Percentiles rank a stretch among this genome's conserved stretches.
These are phyloP conservation scores for Elongisporangium anandrum DNA, from an alignment of 352 stramenopile genomes.

Conservation along the genomic window DNA sequence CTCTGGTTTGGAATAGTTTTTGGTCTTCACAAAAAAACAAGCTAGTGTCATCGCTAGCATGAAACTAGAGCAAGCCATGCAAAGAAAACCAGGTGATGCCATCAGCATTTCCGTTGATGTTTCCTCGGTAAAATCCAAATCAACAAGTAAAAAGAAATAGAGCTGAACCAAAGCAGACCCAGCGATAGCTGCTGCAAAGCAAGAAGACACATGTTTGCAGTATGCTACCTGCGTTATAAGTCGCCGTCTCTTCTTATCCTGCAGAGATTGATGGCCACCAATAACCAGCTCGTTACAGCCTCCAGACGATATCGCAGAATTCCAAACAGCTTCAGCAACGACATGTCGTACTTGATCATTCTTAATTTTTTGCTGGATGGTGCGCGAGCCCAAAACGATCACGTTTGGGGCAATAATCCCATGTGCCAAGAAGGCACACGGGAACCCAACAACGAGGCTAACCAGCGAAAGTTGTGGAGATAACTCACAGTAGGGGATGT, in stretches of 20 bases:
- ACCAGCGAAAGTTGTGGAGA: constrained; percentile 20
- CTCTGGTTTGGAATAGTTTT: constrained; percentile 12
- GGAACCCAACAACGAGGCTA: constrained; percentile 30
- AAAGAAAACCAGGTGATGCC: constrained; percentile 18
- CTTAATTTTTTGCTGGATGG: background rate
- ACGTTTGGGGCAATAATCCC: constrained; percentile 44
- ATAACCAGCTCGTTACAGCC: background rate
- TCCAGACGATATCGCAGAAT: background rate
- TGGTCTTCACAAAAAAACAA: constrained; percentile 48
- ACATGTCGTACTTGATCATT: background rate
- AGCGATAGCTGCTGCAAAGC: constrained; percentile 34
- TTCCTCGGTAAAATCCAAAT: constrained; percentile 17
- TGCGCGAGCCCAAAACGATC: constrained; percentile 27
- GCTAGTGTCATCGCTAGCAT: constrained; percentile 31
- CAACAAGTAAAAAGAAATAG: constrained; percentile 50
- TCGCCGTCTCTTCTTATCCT: constrained; percentile 1
- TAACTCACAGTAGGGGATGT: constrained; percentile 30
- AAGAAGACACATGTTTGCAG: constrained; percentile 27
- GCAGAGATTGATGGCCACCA: background rate
- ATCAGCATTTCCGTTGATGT: constrained; percentile 3
- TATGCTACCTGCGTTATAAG: background rate
- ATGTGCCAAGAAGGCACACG: constrained; percentile 35
- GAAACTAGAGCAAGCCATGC: constrained; percentile 34
- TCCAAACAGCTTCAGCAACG: background rate
- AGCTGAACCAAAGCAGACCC: constrained; percentile 44